A percentile compares a stretch with the other conserved stretches of the same genome.
These are phyloP conservation scores for Strobilomyces confusus DNA, from an alignment of 768 basidiomycete species.

Conservation along the genomic window DNA sequence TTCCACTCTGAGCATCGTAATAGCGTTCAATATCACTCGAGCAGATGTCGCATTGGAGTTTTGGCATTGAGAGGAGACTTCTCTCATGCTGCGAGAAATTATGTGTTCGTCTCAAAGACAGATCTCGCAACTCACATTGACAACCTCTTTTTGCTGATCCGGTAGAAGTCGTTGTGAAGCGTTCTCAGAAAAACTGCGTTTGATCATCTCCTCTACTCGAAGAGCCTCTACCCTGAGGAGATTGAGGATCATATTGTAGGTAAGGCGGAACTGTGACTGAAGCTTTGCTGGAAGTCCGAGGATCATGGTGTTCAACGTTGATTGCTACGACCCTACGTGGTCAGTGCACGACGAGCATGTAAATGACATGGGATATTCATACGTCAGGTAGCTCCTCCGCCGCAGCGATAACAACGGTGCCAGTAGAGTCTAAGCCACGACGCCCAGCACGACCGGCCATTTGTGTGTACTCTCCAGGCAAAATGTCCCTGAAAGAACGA, in stretches of 20 bases:
- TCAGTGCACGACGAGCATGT: background rate
- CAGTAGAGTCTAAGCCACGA: conserved; percentile 90
- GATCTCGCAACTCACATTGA: conserved; percentile 52
- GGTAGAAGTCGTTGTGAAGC: conserved; percentile 89
- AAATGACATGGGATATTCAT: conserved; percentile 6
- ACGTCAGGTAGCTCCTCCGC: conserved; percentile 88
- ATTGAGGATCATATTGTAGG: conserved; percentile 99
- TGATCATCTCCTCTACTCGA: conserved; percentile 98
- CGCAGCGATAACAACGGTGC: conserved; percentile 89
- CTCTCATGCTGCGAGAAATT: conserved; percentile 60
- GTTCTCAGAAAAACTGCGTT: conserved; percentile 97
- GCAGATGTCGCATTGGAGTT: conserved; percentile 68
- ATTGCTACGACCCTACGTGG: conserved; percentile 46
- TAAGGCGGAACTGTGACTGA: conserved; percentile 93
- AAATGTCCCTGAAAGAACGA: conserved; percentile 81
- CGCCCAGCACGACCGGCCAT: conserved; percentile 99
- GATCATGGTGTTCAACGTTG: conserved; percentile 81
- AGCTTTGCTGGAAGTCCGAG: conserved; percentile 91
- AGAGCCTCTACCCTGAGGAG: conserved; percentile 93
- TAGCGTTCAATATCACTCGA: conserved; percentile 65
- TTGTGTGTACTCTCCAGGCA: conserved; percentile 94
- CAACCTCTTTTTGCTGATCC: conserved; percentile 86
- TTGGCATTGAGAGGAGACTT: conserved; percentile 53
- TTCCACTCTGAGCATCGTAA: conserved; percentile 67
- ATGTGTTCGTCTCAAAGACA: conserved; percentile 4